phyloP scores from a whole-genome alignment of 345 rosid genomes.

The Populus pruinosa region DNA sequence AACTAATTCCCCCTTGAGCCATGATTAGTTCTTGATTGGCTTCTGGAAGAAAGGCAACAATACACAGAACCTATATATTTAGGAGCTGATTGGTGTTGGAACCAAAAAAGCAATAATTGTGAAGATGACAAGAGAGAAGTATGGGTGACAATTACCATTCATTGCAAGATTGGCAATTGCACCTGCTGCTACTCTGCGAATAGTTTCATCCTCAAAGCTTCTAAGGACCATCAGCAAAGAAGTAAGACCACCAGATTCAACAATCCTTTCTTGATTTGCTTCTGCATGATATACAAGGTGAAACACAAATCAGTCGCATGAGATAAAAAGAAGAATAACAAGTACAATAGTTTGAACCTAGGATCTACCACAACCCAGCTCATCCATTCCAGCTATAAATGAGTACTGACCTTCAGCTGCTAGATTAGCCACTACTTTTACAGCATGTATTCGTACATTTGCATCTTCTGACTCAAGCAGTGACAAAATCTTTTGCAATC shows the following conservation, averaged over 20 bases:
- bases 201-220: conserved; percentile 36
- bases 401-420: conserved; percentile 33
- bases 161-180: conserved; percentile 39
- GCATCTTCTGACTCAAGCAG: conserved; percentile 33
- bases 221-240: conserved; percentile 34
- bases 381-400: neutral
- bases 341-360: neutral
- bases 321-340: neutral
- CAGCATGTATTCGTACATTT: conserved; percentile 29
- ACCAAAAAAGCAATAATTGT: neutral
- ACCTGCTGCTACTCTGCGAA: conserved; percentile 37
- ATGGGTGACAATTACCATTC: conserved; percentile 20
- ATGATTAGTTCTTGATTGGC: conserved; percentile 35
- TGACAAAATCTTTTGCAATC: conserved; percentile 30
- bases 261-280: conserved; percentile 31
- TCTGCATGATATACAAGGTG: conserved; percentile 15
- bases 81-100: neutral
- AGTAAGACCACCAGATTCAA: conserved; percentile 36
- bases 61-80: neutral
- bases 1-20: conserved; percentile 33
- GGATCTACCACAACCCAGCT: neutral
- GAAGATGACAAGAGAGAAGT: neutral
- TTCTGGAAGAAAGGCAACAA: conserved; percentile 16
- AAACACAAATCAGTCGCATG: neutral
- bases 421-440: conserved; percentile 34